Percentiles rank a stretch among this genome's conserved stretches.
Conservation (phyloP, 1,284 basidiomycete species). For the Fomitopsis betulina region DNA sequence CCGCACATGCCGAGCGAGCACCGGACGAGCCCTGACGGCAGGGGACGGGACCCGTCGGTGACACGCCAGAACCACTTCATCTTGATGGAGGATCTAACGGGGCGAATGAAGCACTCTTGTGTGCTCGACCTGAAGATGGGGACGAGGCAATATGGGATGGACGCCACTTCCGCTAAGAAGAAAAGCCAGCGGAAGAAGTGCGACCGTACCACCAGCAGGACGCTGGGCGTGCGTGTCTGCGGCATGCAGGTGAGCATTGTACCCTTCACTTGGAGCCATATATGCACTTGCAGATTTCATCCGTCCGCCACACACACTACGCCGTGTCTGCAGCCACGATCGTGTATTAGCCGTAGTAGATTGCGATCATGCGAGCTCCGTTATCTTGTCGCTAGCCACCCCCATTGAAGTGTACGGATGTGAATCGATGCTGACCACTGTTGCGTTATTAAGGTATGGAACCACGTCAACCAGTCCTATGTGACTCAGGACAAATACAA, state of each 20-base stretch:
- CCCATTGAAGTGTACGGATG: constrained; percentile 2
- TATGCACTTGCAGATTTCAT: constrained; percentile 1
- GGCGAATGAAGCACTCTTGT: constrained; percentile 89
- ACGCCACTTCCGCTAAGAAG: constrained; percentile 91
- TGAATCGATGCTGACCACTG: constrained; percentile 16
- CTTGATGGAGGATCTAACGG: constrained; percentile 98
- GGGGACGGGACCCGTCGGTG: constrained; percentile 32
- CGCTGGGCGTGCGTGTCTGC: constrained; percentile 90
- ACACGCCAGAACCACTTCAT: constrained; percentile 96
- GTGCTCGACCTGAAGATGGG: constrained; percentile 99
- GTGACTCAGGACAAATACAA: constrained; percentile 96
- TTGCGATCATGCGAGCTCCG: constrained; percentile 4
- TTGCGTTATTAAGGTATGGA: constrained; percentile 72
- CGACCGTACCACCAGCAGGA: constrained; percentile 90
- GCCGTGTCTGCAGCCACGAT: background rate
- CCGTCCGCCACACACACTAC: background rate
- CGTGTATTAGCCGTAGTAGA: background rate
- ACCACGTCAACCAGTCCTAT: constrained; percentile 77
- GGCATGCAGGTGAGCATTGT: constrained; percentile 89
- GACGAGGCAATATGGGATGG: constrained; percentile 96
- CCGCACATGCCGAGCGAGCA: constrained; percentile 20
- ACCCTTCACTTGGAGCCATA: background rate
- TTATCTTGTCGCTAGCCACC: constrained; percentile 8
- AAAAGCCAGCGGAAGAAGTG: constrained; percentile 98
- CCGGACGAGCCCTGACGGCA: constrained; percentile 19